Base-by-base conservation (phyloP, 75 land plant species). In the Adiantum capillusveneris region DNA sequence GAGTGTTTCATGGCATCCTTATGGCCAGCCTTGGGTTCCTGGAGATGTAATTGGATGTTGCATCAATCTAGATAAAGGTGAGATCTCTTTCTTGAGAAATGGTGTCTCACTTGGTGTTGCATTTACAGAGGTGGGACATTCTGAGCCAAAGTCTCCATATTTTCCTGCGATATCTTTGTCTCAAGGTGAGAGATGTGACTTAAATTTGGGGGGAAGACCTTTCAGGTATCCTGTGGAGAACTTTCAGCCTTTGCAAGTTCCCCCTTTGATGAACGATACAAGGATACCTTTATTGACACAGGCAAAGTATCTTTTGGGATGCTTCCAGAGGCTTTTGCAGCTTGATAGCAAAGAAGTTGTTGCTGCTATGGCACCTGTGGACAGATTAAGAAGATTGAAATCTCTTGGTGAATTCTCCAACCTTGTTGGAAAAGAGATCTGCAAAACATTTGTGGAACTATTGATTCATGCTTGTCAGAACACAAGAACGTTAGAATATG, bases 1-100 rank as follows among this genome's bases (percentile, higher is more conserved):
- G 97, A 91, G 86, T 56, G 72, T 65, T 18, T 69, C 68, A 5
- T 65, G 70, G 25, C 69, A 71, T 53, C 1, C 74, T 7, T 92
- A 92, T 78, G 97, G 97, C 25, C 94, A 92, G 70, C 53, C 81
- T 16, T 92, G 97, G 97, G 88, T 88, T 43, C 76, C 74, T 45
- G 97, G 97, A 36, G 97, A 92, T 60, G 86, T 92, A 1, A 92
- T 92, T 67, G 97, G 95, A 22, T 92, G 97, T 54, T 92, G 97
- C 71, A 74, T 88, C 54, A 82, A 92, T 59, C 72, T 92, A 73
- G 97, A 88, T 62, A 16, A 26, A 31, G 70, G 63, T 56, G 79
- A 78, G 53, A 92, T 92, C 26, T 78, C 69, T 6, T 92, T 85
- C 54, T 85, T 65, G 62, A 67, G 97, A 44, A 92, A 92, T 81